These are phyloP conservation scores for Botryotinia globosa DNA, from an alignment of 2,329 filamentous ascomycete genomes.

Conservation along the genomic window DNA sequence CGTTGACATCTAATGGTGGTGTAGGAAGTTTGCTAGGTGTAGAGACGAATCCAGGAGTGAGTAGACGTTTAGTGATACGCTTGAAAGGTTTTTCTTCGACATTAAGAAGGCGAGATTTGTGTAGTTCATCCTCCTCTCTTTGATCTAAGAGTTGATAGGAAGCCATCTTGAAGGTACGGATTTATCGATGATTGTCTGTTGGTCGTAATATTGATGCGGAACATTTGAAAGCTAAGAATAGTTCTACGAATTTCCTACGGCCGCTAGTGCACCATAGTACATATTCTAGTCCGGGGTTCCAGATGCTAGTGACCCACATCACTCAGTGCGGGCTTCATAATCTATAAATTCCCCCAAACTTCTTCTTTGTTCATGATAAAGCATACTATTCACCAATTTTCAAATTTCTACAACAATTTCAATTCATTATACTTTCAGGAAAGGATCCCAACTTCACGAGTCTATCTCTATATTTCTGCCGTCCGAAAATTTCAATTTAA, in stretches of 20 bases:
- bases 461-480: neutral
- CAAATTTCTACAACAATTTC: neutral
- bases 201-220: neutral
- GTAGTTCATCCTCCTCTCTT: slow-evolving; percentile 76
- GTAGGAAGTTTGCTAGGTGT: slow-evolving; percentile 57
- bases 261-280: slow-evolving; percentile 10
- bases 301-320: neutral
- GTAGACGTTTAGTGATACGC: slow-evolving; percentile 78
- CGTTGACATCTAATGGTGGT: slow-evolving; percentile 60
- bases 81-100: slow-evolving; percentile 93
- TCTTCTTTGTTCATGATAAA: neutral
- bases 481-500: neutral
- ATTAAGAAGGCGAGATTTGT: slow-evolving; percentile 81
- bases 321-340: neutral
- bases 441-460: neutral
- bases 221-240: neutral
- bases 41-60: slow-evolving; percentile 63
- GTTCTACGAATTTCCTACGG: slow-evolving; percentile 6
- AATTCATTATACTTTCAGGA: neutral
- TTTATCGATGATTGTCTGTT: neutral
- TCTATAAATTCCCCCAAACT: slow-evolving; percentile 15
- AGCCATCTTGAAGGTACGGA: slow-evolving; percentile 44
- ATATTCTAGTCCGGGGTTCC: slow-evolving; percentile 5
- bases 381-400: neutral
- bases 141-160: slow-evolving; percentile 69